Evolutionary conservation across 768 basidiomycete species (phyloP), one percentile per base, ranked within the genome.

Genomic region (Galerina marginata): DNA sequence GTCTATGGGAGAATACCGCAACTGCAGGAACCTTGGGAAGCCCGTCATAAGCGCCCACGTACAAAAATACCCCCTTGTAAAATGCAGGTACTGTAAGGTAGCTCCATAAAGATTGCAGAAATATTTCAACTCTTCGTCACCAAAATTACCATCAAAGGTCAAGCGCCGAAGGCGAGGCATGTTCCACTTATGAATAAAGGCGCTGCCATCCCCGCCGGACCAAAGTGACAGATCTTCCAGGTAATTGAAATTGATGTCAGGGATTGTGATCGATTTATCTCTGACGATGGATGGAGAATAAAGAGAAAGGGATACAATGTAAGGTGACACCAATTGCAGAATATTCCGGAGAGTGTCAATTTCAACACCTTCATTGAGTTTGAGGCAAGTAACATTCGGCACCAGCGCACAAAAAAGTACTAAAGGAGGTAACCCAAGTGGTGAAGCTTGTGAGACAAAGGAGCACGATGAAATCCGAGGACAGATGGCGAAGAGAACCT

Each of bases 391-490:
- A 39, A 54, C 25, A 12, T 16, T 54, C 11, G 53, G 20, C 3
- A 16, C 36, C 11, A 54, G 23, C 9, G 53, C 39, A 26, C n/a
- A 3, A 1, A 40, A 39, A 2, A 33, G 6, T 14, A 54, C 16
- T 16, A 12, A 20, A 16, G 53, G 26, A 36, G 53, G 40, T 6
- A 40, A 40, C 2, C n/a, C 12, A 29, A 38, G 23, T 37, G 16
- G 50, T 4, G 55, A 47, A 6, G 47, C 9, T 38, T 40, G 45
- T 26, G 40, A 36, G 12, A 37, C 14, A 54, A 33, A 53, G 15
- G 51, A 59, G 36, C 50, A 53, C 14, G 58, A 45, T 29, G 50
- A 52, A 14, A 59, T 26, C 12, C 20, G 16, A 25, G 58, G 58
- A 45, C 51, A 59, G 33, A 47, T 36, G 5, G 26, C 10, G 39